A percentile compares a stretch with the other conserved stretches of the same genome.
Evolutionary conservation across 2,329 filamentous ascomycete genomes (phyloP).

Genomic region (Diaporthe helianthi): DNA sequence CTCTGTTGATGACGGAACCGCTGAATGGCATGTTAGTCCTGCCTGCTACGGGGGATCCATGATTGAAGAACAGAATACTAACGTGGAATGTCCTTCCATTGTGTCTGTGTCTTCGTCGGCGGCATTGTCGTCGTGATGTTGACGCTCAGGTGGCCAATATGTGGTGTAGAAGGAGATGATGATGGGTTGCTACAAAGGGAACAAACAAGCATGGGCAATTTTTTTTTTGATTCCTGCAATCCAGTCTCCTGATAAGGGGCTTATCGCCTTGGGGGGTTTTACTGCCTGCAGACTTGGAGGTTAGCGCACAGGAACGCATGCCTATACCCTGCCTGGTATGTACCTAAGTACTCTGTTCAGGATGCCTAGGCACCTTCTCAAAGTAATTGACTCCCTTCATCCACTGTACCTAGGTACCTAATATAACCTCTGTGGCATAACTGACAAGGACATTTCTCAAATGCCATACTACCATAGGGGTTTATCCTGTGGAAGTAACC

Average conservation of each 20-base stretch:
- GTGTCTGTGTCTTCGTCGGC: constrained; percentile 29
- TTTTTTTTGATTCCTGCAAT: neutral
- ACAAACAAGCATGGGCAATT: neutral
- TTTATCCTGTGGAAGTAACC: too few relatives aligned
- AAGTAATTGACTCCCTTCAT: neutral
- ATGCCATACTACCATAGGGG: neutral
- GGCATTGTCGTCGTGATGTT: constrained; percentile 16
- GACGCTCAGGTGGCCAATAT: neutral
- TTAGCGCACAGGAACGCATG: neutral
- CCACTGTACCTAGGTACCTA: too few relatives aligned
- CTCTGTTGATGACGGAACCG: constrained; percentile 53
- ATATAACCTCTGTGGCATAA: neutral
- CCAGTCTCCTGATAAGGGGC: neutral
- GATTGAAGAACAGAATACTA: too few relatives aligned
- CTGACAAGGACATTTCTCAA: neutral
- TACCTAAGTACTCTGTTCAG: too few relatives aligned
- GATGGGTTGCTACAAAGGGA: neutral
- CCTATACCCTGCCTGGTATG: too few relatives aligned
- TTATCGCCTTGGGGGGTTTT: neutral
- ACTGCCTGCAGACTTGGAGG: neutral
- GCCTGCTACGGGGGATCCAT: too few relatives aligned
- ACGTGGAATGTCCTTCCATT: constrained; percentile 30
- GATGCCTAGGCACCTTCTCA: neutral
- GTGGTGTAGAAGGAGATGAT: neutral
- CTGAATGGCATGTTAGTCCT: too few relatives aligned